Conservation (phyloP, 2,329 filamentous ascomycete genomes). For the Phoma sp. region DNA sequence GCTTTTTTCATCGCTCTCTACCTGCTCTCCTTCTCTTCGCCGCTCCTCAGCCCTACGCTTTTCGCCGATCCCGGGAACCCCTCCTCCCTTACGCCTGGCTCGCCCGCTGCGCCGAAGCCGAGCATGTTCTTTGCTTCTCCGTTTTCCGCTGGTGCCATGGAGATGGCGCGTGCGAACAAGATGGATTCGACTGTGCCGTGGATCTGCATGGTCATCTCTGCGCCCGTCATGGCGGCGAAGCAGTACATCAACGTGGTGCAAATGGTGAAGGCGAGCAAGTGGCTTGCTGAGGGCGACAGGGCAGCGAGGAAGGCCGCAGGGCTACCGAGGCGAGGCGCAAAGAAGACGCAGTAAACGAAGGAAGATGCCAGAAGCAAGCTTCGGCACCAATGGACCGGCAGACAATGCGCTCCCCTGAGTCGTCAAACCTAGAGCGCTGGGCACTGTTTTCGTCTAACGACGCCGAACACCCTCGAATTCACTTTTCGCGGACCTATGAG, state of each 20-base stretch:
- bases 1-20: conserved; percentile 98
- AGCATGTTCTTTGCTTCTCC: conserved; percentile 83
- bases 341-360: conserved; percentile 35
- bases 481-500: neutral
- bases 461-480: neutral
- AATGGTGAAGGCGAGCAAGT: conserved; percentile 88
- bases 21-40: conserved; percentile 94
- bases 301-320: conserved; percentile 61
- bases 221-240: conserved; percentile 88
- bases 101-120: conserved; percentile 71
- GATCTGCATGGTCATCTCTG: conserved; percentile 80
- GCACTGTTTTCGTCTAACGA: neutral
- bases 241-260: conserved; percentile 94
- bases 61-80: conserved; percentile 67
- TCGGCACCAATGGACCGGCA: neutral
- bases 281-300: conserved; percentile 90
- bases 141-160: conserved; percentile 89
- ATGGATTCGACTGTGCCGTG: conserved; percentile 68
- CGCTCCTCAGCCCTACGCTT: conserved; percentile 84
- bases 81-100: conserved; percentile 62
- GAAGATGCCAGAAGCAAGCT: neutral
- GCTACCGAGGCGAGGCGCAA: conserved; percentile 44
- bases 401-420: neutral
- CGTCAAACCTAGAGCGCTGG: neutral
- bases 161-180: conserved; percentile 91